phyloP scores from a whole-genome alignment of 306 rosid species.

The peach (Prunus persica) region DNA sequence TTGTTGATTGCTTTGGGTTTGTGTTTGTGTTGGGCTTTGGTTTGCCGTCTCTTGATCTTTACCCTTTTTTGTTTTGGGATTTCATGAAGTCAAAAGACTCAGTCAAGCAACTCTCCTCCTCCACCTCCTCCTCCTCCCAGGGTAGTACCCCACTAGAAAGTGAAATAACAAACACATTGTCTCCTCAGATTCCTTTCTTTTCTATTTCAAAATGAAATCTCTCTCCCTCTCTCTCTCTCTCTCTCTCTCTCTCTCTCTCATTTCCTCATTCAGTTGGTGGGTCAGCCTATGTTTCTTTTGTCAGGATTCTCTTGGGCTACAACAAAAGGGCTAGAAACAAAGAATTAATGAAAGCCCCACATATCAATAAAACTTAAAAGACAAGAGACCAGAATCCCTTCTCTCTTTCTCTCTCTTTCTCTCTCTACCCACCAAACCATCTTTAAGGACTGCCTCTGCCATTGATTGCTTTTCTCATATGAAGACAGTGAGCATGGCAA shows the following conservation, averaged over 20 bases:
- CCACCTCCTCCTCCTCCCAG: constrained; percentile 14
- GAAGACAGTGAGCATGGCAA: constrained; percentile 58
- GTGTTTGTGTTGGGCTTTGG: not conserved
- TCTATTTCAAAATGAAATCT: constrained; percentile 32
- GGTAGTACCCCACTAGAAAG: constrained; percentile 67
- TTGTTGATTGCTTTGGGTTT: constrained; percentile 24
- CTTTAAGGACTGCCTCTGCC: constrained; percentile 31
- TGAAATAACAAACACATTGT: constrained; percentile 69
- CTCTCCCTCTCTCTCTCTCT: constrained; percentile 24
- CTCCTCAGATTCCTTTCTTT: constrained; percentile 85
- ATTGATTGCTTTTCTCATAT: constrained; percentile 31
- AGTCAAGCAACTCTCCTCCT: constrained; percentile 54
- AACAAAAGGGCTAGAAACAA: constrained; percentile 42
- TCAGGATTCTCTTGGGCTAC: constrained; percentile 77
- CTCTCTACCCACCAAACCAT: constrained; percentile 22
- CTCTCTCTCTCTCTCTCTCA: constrained; percentile 22
- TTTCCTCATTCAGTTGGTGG: constrained; percentile 77
- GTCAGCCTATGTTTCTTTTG: constrained; percentile 88
- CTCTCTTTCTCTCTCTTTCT: constrained; percentile 14
- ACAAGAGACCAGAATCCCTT: constrained; percentile 30
- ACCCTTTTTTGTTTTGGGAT: constrained; percentile 26
- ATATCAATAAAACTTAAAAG: constrained; percentile 31
- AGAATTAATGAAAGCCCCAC: constrained; percentile 40
- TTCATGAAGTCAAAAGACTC: constrained; percentile 53
- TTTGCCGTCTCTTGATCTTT: not conserved